Evolutionary conservation across 2,329 filamentous ascomycete genomes (phyloP).

Genomic region (Colletotrichum zoysiae): DNA sequence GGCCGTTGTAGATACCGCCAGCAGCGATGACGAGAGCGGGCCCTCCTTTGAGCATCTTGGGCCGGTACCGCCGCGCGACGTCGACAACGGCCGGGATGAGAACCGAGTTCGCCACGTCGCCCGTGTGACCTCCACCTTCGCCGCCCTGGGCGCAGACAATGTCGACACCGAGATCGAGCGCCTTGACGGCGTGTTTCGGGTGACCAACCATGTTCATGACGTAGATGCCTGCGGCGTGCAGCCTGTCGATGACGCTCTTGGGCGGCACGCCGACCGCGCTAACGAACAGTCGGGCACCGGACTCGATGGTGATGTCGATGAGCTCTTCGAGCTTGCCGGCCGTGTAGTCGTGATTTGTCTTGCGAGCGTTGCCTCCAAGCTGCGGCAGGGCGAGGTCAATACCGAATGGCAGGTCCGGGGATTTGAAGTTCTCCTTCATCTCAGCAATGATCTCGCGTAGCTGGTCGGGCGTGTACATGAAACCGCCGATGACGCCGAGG

Average conservation of each 20-base stretch:
- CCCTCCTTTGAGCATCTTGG: slow-evolving; percentile 75
- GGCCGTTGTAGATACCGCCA: slow-evolving; percentile 87
- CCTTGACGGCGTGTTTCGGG: slow-evolving; percentile 91
- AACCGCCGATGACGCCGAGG: slow-evolving; percentile 80
- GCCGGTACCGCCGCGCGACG: slow-evolving; percentile 79
- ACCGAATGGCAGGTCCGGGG: slow-evolving; percentile 83
- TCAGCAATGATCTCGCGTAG: slow-evolving; percentile 86
- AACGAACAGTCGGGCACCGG: slow-evolving; percentile 88
- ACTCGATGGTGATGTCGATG: slow-evolving; percentile 86
- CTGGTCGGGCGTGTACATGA: slow-evolving; percentile 79
- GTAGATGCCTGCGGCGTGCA: slow-evolving; percentile 84
- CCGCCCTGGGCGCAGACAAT: slow-evolving; percentile 93
- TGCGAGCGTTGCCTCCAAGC: slow-evolving; percentile 83
- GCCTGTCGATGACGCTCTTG: slow-evolving; percentile 74
- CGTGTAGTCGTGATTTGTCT: slow-evolving; percentile 97
- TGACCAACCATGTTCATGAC: slow-evolving; percentile 99
- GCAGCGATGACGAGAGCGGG: slow-evolving; percentile 87
- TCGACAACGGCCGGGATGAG: slow-evolving; percentile 90
- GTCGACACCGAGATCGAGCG: slow-evolving; percentile 87
- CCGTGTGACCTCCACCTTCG: slow-evolving; percentile 94
- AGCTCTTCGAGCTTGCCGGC: slow-evolving; percentile 88
- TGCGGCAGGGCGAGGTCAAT: slow-evolving; percentile 93
- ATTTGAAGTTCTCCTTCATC: slow-evolving; percentile 79
- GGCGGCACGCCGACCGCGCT: slow-evolving; percentile 91
- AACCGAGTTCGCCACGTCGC: slow-evolving; percentile 86